Conservation (phyloP, 2,329 filamentous ascomycete genomes). For the Botrytis sinoallii region DNA sequence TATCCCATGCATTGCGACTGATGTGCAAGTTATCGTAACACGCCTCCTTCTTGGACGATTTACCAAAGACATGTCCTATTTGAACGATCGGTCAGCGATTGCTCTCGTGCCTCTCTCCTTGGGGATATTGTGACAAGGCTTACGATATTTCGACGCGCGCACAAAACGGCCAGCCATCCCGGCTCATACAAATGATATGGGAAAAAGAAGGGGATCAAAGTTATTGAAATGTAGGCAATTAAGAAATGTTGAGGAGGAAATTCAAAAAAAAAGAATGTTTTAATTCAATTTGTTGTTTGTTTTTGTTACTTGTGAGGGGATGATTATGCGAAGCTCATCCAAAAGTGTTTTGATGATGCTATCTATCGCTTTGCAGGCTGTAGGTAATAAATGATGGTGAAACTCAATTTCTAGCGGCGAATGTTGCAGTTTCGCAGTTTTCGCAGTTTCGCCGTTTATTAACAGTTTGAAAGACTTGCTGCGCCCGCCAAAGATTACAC, state of each 20-base stretch:
- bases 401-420: constrained; percentile 11
- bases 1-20: constrained; percentile 98
- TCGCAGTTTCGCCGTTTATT: not conserved
- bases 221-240: not conserved
- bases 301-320: not conserved
- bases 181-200: constrained; percentile 19
- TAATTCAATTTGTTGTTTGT: not conserved
- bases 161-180: constrained; percentile 70
- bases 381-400: constrained; percentile 1
- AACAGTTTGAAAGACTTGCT: not conserved
- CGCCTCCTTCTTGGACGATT: constrained; percentile 91
- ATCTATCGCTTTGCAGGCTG: not conserved
- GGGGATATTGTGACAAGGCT: constrained; percentile 35
- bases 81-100: constrained; percentile 29
- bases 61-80: constrained; percentile 95
- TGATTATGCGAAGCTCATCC: constrained; percentile 4
- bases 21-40: constrained; percentile 98
- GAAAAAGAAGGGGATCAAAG: not conserved
- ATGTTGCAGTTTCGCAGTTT: not conserved
- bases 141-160: constrained; percentile 71
- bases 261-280: constrained; percentile 8
- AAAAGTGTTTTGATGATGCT: constrained; percentile 6
- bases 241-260: constrained; percentile 22
- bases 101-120: constrained; percentile 27
- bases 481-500: not conserved